Evolutionary conservation across 2,329 filamentous ascomycete genomes (phyloP).

Genomic region (Lachnellula willkommii): DNA sequence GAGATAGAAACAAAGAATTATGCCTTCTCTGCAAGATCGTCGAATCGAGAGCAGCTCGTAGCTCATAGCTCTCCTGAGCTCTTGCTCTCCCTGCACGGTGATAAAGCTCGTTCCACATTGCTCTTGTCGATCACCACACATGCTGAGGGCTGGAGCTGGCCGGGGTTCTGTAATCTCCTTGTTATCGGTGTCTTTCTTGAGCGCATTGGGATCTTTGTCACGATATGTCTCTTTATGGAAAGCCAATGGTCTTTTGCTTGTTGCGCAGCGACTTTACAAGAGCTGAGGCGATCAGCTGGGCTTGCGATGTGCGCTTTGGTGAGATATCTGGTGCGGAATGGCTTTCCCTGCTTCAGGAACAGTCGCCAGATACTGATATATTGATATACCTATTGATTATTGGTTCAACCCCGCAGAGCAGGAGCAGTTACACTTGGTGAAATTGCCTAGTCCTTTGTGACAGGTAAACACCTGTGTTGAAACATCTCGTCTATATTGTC

Average conservation of each 20-base stretch:
- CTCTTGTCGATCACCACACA: not conserved
- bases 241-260: not conserved
- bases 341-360: too few relatives aligned
- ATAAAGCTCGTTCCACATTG: not conserved
- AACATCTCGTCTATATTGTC: too few relatives aligned
- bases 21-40: not conserved
- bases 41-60: not conserved
- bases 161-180: not conserved
- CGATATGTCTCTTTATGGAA: not conserved
- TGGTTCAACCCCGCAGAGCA: too few relatives aligned
- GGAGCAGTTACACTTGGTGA: too few relatives aligned
- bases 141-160: not conserved
- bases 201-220: not conserved
- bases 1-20: conserved; percentile 8
- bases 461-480: too few relatives aligned
- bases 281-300: not conserved
- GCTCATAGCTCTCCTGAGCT: not conserved
- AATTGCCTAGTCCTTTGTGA: too few relatives aligned
- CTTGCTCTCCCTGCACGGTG: not conserved
- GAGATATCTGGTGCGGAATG: not conserved
- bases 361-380: too few relatives aligned
- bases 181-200: not conserved
- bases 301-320: not conserved
- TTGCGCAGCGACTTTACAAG: not conserved
- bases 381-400: too few relatives aligned